Percentiles rank a stretch among this genome's conserved stretches.
Conservation (phyloP, 2,329 filamentous ascomycete species). For the Neofusicoccum parvum region DNA sequence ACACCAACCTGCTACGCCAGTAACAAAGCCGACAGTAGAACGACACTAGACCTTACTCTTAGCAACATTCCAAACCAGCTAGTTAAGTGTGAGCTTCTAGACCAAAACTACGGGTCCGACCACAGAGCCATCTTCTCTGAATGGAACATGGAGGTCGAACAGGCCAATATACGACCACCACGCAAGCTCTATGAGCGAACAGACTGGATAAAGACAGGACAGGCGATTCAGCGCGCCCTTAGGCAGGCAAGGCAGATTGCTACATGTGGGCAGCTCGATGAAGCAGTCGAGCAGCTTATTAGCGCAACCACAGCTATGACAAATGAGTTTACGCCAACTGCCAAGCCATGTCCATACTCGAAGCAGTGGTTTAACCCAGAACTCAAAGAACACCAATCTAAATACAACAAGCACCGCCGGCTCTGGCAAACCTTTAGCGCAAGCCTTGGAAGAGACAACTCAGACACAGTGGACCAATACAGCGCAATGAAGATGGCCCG, state of each 20-base stretch:
- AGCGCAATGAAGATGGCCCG: not conserved
- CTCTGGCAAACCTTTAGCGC: not conserved
- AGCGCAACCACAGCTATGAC: not conserved
- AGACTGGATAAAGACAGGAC: not conserved
- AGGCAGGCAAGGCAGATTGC: not conserved
- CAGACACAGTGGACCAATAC: not conserved
- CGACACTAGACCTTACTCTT: too few relatives aligned
- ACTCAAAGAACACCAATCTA: not conserved
- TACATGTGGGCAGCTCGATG: not conserved
- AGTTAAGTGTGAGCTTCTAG: not conserved
- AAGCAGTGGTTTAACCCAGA: conserved; percentile 1
- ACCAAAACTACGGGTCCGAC: conserved; percentile 12
- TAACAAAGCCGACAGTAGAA: too few relatives aligned
- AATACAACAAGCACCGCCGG: not conserved
- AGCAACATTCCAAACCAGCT: not conserved
- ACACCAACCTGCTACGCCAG: too few relatives aligned
- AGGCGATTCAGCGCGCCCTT: not conserved
- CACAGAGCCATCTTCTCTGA: not conserved
- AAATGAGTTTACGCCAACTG: not conserved
- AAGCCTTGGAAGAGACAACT: not conserved
- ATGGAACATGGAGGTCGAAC: too few relatives aligned
- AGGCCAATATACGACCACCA: not conserved
- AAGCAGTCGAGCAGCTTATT: not conserved
- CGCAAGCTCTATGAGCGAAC: conserved; percentile 2
- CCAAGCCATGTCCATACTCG: conserved; percentile 3